Evolutionary conservation across 345 rosid genomes (phyloP).

Genomic region (Acer yangbiense): DNA sequence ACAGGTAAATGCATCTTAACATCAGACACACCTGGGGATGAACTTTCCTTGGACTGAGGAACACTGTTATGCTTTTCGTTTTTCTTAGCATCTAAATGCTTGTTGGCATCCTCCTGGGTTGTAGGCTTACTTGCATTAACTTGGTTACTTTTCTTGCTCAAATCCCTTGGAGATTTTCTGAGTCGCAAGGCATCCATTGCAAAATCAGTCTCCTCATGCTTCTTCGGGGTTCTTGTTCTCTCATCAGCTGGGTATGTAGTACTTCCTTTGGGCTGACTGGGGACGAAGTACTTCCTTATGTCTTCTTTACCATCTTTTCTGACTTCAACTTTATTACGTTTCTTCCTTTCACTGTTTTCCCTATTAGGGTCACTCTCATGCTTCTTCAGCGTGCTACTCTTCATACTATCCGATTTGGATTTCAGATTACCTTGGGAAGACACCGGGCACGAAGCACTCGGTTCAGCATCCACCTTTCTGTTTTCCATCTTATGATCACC

Average conservation of each 20-base stretch:
- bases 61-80: slow-evolving; percentile 28
- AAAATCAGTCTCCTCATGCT: slow-evolving; percentile 11
- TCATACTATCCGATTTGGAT: slow-evolving; percentile 17
- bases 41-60: slow-evolving; percentile 26
- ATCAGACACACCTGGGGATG: slow-evolving; percentile 15
- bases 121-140: slow-evolving; percentile 14
- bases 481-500: slow-evolving; percentile 21
- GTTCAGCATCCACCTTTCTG: slow-evolving; percentile 23
- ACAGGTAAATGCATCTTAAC: slow-evolving; percentile 16
- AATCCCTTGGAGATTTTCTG: slow-evolving; percentile 46
- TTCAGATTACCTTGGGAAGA: slow-evolving; percentile 27
- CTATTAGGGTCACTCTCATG: slow-evolving; percentile 16
- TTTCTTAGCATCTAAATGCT: slow-evolving; percentile 26
- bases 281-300: background rate
- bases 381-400: slow-evolving; percentile 30
- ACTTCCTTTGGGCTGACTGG: slow-evolving; percentile 1
- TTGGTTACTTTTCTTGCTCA: slow-evolving; percentile 27
- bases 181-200: slow-evolving; percentile 30
- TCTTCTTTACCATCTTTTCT: slow-evolving; percentile 14
- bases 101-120: slow-evolving; percentile 8
- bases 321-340: slow-evolving; percentile 19
- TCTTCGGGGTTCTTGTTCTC: slow-evolving; percentile 23
- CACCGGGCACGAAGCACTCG: slow-evolving; percentile 17
- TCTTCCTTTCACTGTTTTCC: slow-evolving; percentile 6
- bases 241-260: slow-evolving; percentile 26